phyloP scores from a whole-genome alignment of 2,329 filamentous ascomycete species.

The Coniochaeta ligniaria region DNA sequence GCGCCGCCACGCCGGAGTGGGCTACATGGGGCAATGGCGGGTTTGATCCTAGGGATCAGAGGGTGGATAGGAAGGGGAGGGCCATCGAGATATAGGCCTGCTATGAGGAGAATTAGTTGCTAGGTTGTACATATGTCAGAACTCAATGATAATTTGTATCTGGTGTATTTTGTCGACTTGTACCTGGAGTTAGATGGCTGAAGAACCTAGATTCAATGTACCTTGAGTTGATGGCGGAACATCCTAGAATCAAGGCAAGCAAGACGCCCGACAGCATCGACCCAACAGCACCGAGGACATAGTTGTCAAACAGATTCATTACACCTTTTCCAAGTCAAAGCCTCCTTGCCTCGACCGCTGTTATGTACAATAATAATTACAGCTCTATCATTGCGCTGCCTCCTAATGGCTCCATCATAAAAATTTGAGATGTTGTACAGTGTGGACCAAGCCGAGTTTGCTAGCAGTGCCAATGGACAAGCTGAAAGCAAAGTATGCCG shows the following conservation, averaged over 20 bases:
- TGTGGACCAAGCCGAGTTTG: not conserved
- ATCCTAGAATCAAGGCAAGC: too few species aligned
- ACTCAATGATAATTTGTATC: not conserved
- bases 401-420: not conserved
- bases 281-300: not conserved
- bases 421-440: not conserved
- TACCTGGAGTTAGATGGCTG: too few species aligned
- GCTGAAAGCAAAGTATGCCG: not conserved
- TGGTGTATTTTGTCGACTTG: not conserved
- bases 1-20: slow-evolving; percentile 80
- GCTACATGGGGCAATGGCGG: slow-evolving; percentile 91
- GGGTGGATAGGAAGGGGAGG: slow-evolving; percentile 81
- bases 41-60: slow-evolving; percentile 83
- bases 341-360: not conserved
- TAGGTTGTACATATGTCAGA: not conserved
- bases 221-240: too few species aligned
- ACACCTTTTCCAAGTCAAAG: not conserved
- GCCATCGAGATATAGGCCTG: slow-evolving; percentile 37
- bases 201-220: too few species aligned
- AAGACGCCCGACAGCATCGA: not conserved
- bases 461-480: not conserved
- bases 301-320: not conserved
- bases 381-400: not conserved
- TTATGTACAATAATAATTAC: slow-evolving; percentile 2
- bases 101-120: too few species aligned